These are phyloP conservation scores for Circinella umbellata DNA, from an alignment of 371 early-diverging fungal species.

Conservation along the genomic window DNA sequence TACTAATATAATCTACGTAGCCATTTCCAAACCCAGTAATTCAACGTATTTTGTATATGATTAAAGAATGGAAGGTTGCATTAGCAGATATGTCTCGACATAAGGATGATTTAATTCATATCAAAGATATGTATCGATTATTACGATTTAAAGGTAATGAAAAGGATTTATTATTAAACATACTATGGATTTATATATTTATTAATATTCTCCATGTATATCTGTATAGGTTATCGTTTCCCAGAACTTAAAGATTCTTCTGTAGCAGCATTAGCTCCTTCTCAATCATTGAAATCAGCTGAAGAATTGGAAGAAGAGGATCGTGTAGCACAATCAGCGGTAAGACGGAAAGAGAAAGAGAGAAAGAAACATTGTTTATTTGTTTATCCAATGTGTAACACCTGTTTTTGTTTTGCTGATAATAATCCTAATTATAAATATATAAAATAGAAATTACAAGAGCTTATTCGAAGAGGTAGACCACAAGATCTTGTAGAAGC, in stretches of 20 bases:
- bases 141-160: constrained; percentile 78
- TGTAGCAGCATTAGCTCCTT: constrained; percentile 31
- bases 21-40: constrained; percentile 71
- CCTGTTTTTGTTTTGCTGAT: neutral
- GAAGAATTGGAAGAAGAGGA: constrained; percentile 97
- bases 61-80: constrained; percentile 94
- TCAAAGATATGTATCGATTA: constrained; percentile 93
- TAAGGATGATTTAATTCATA: constrained; percentile 91
- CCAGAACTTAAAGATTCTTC: constrained; percentile 32
- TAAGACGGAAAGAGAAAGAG: constrained; percentile 33
- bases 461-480: constrained; percentile 93
- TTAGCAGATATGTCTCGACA: constrained; percentile 86
- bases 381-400: neutral
- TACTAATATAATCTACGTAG: neutral
- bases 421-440: neutral
- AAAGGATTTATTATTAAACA: neutral
- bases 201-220: neutral
- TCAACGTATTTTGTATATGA: constrained; percentile 87
- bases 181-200: too few relatives aligned
- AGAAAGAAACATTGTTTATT: neutral
- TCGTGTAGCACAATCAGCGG: constrained; percentile 86
- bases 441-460: constrained; percentile 87
- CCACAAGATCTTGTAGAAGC: constrained; percentile 95
- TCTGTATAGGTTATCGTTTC: constrained; percentile 30
- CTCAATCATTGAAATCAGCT: constrained; percentile 78